phyloP scores from a whole-genome alignment of 2,329 filamentous ascomycete genomes.

The Diplodia sapinea region DNA sequence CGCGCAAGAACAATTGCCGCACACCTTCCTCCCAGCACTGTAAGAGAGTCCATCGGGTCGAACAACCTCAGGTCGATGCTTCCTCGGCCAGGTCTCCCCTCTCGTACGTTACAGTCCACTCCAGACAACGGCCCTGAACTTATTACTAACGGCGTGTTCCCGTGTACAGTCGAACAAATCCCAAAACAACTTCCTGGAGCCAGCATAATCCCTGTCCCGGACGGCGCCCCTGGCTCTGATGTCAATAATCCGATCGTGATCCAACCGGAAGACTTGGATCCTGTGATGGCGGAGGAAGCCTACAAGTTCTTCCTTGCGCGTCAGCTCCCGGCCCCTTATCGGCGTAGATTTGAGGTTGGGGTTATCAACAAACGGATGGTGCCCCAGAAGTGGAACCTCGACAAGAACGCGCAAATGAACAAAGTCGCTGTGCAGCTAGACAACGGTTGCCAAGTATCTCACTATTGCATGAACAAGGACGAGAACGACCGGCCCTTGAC shows the following conservation, averaged over 20 bases:
- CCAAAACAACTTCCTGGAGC: not conserved
- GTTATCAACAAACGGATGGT: not conserved
- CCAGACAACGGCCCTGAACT: too few species aligned
- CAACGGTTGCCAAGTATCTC: not conserved
- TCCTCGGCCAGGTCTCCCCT: too few species aligned
- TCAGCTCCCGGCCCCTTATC: not conserved
- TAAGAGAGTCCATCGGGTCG: too few species aligned
- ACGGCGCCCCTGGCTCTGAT: not conserved
- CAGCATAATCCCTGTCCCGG: not conserved
- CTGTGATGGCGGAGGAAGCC: not conserved
- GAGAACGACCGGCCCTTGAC: not conserved
- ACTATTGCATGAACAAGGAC: too few species aligned
- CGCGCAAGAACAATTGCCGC: too few species aligned
- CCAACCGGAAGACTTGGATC: not conserved
- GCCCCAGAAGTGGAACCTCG: not conserved
- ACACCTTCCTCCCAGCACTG: too few species aligned
- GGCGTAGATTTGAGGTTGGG: not conserved
- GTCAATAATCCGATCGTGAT: not conserved
- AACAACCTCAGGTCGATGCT: too few species aligned
- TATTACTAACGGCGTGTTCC: too few species aligned
- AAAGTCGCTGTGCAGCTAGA: not conserved
- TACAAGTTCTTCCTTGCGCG: not conserved
- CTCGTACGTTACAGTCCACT: too few species aligned
- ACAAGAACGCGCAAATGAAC: not conserved
- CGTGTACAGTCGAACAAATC: too few species aligned